Base-by-base conservation (phyloP, 169 alveolate genomes). In the Plasmodium falciparum region DNA sequence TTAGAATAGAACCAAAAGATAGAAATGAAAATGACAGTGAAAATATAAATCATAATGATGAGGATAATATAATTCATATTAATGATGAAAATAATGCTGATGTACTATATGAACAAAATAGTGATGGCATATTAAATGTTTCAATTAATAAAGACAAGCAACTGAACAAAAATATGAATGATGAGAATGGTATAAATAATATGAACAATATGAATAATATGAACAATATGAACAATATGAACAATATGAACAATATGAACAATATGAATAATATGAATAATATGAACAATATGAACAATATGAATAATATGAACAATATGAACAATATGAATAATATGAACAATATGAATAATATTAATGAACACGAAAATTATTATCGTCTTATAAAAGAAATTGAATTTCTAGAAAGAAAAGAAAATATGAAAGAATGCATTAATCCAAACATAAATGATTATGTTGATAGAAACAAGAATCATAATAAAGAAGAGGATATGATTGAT, bases 321-420 rank as follows among this genome's bases (percentile, higher is more conserved):
- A 49, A 56, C 7, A 13, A 29, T 17, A 17, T 26, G 47, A 58
- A 26, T 15, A 4, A 67, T 12, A 17, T 26, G 17, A 17, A 26
- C 29, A 11, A 15, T n/a, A 83, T 1, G 69, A 83, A 20, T 22
- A 67, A 33, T 12, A 39, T 52, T 7, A 69, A 63, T 13, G 90
- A 63, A 5, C 90, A 80, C 54, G 85, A 69, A 80, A 80, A 69
- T 67, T 80, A 80, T 49, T 80, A 80, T 56, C 69, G 70, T 39
- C 63, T 80, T 9, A 80, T 80, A 67, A 80, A 62, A 69, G 90
- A 80, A 80, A 80, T 80, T 4, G 83, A 80, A 61, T 52, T n/a
- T 69, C 58, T 80, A 17, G 90, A 80, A 58, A 80, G 56, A n/a
- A 80, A 69, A 43, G 90, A 80, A 69, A 80, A 54, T 24, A 62